Evolutionary conservation across 768 basidiomycete genomes (phyloP), one percentile per base, ranked within the genome.

Genomic region (Fomitopsis pulvina): DNA sequence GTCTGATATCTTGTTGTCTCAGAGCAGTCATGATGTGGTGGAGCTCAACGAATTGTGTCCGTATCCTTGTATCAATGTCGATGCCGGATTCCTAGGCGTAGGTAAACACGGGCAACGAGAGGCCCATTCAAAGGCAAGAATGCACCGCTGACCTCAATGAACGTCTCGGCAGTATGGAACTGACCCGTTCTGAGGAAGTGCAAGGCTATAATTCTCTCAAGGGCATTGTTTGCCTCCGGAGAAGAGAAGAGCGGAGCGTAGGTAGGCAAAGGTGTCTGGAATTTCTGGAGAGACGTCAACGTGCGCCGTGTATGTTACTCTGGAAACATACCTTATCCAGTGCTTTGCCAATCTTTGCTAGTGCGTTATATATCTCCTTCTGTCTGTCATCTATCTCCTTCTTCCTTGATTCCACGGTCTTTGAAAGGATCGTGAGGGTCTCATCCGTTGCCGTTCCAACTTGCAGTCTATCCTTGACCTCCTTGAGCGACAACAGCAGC

Each of bases 331-430:
- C 95, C 85, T 96, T 98, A 62, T 98, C 95, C 63, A 97, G 66
- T 0, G 82, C 77, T 68, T 93, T 97, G 25, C 90, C 91, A 30
- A 94, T 73, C 56, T 80, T 80, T 24, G 82, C 78, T 8, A 96
- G 67, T 2, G 83, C 81, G 18, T 75, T 79, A 59, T 94, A 90
- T 28, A 92, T 76, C 57, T 93, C 92, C 66, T 94, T 97, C 72
- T 93, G 84, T 2, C 84, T 77, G 29, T 93, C 89, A 50, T 91
- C 89, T 1, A 92, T 73, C 51, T 90, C 89, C 63, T 84, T 92
- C 81, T 88, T 92, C 66, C 68, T 80, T 0, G 71, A 64, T 43
- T 89, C 87, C 2, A 90, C 75, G 2, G 74, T 72, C 61, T 77
- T 77, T 16, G 75, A 69, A 9, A 90, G 68, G 7, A 72, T 62